A percentile compares a stretch with the other conserved stretches of the same genome.
phyloP scores from a whole-genome alignment of 2,329 filamentous ascomycete species.

The Neobulgaria alba region DNA sequence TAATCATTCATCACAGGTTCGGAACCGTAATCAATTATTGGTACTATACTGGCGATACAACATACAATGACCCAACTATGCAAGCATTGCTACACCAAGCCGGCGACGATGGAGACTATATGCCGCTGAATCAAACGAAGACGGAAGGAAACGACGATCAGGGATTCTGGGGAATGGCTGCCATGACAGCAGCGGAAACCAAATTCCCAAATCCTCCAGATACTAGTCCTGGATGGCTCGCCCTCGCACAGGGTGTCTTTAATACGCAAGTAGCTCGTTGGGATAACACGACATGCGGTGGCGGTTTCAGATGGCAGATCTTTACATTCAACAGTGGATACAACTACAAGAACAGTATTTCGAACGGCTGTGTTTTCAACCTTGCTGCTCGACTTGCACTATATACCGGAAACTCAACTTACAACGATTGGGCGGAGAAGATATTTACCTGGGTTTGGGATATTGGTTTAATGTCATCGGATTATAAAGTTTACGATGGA shows the following conservation, averaged over 20 bases:
- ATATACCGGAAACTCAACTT: conserved; percentile 70
- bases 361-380: conserved; percentile 53
- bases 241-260: conserved; percentile 70
- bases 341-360: conserved; percentile 63
- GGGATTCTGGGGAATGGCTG: conserved; percentile 62
- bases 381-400: conserved; percentile 58
- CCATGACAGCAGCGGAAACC: conserved; percentile 62
- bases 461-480: conserved; percentile 48
- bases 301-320: conserved; percentile 78
- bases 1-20: conserved; percentile 38
- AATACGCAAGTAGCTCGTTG: conserved; percentile 67
- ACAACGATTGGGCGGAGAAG: conserved; percentile 67
- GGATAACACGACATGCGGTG: conserved; percentile 58
- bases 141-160: conserved; percentile 61
- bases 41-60: conserved; percentile 67
- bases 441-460: conserved; percentile 60
- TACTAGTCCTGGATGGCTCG: conserved; percentile 55
- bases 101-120: conserved; percentile 63
- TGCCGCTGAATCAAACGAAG: conserved; percentile 63
- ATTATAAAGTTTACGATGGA: conserved; percentile 51
- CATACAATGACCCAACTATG: conserved; percentile 54
- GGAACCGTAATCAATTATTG: conserved; percentile 71
- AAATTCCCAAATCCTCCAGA: conserved; percentile 48
- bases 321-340: conserved; percentile 74
- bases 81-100: conserved; percentile 66